Evolutionary conservation across 139 green algal genomes (phyloP), one percentile per base, ranked within the genome.

Genomic region (Trebouxia sp.): DNA sequence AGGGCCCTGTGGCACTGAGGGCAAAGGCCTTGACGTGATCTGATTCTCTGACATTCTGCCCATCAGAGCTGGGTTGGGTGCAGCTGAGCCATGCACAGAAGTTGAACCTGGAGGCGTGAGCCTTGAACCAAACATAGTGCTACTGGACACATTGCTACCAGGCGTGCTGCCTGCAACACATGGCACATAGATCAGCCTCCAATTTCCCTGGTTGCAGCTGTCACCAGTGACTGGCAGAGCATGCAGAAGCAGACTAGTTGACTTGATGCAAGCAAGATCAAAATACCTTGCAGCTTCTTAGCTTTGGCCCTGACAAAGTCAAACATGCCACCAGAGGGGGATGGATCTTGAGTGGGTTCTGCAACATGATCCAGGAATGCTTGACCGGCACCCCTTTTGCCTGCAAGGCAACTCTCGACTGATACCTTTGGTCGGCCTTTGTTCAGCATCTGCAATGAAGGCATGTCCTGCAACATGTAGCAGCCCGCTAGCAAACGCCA

Each of bases 101-200:
- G n/a, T 8, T 11, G 28, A 39, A 39, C n/a, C 26, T 17, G 28
- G 24, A 39, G 70, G 70, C 41, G 70, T 56, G 56, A 15, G 74
- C 22, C 11, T 78, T 35, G 32, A 14, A 26, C 35, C 32, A 24
- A 72, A 72, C 0, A 72, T 45, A 35, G 32, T 65, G 55, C 55
- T 72, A 35, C 62, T 72, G 24, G 62, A 72, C 62, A 72, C 37
- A 35, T 3, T 72, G 62, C 62, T 72, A 11, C 62, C 62, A 43
- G 62, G 62, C 7, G 62, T 72, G 35, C 11, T 72, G 4, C 62
- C 62, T 72, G 32, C 62, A 72, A 1, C n/a, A 24, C 32, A 72
- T 17, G 20, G 20, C 20, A 17, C 47, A 26, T 53, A 17, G 42
- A 12, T 22, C 15, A 45, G 35, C 28, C 11, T 24, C 24, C 22